phyloP scores from a whole-genome alignment of 306 rosid species.

The Erythrophleum fordii region DNA sequence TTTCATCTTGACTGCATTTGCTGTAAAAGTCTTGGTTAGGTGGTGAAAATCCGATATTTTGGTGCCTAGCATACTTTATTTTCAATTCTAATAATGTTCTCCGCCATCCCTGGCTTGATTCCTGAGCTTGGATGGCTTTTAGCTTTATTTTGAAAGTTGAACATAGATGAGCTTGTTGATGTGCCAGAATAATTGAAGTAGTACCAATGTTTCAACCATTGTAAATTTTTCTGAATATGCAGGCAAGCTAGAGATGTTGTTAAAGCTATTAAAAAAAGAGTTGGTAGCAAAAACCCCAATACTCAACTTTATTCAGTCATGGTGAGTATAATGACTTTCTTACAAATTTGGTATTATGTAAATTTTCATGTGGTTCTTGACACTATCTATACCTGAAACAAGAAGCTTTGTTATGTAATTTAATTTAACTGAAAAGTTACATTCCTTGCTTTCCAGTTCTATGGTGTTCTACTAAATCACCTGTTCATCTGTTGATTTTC shows the following conservation, averaged over 20 bases:
- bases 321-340: slow-evolving; percentile 57
- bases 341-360: neutral
- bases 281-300: slow-evolving; percentile 74
- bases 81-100: slow-evolving; percentile 21
- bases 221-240: slow-evolving; percentile 38
- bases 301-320: slow-evolving; percentile 79
- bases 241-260: slow-evolving; percentile 82
- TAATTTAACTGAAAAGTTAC: slow-evolving; percentile 7
- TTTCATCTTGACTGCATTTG: slow-evolving; percentile 20
- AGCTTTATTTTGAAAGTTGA: slow-evolving; percentile 11
- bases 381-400: slow-evolving; percentile 3
- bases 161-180: slow-evolving; percentile 29
- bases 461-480: slow-evolving; percentile 20
- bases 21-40: neutral
- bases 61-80: slow-evolving; percentile 2
- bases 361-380: neutral
- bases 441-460: slow-evolving; percentile 29
- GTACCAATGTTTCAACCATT: slow-evolving; percentile 23
- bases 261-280: slow-evolving; percentile 80
- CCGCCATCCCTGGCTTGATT: slow-evolving; percentile 9
- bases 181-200: slow-evolving; percentile 20
- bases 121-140: neutral
- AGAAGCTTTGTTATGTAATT: slow-evolving; percentile 34
- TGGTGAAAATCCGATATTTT: slow-evolving; percentile 10
- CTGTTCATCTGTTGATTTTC: slow-evolving; percentile 46